A percentile compares a stretch with the other conserved stretches of the same genome.
Conservation (phyloP, 2,329 filamentous ascomycete genomes). For the Botrytis galanthina region DNA sequence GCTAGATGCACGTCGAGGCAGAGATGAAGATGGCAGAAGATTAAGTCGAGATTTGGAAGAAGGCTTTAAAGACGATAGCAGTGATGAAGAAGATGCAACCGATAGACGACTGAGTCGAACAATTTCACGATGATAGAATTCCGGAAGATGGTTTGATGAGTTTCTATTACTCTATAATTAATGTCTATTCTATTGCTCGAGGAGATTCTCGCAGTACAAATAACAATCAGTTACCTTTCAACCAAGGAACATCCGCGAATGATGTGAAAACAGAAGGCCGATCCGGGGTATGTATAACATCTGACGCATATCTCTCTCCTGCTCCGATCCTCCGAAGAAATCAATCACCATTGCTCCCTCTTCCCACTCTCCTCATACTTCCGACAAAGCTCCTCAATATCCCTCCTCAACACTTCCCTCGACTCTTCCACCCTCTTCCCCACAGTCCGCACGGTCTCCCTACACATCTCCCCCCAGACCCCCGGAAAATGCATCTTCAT, state of each 20-base stretch:
- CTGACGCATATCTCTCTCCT: not conserved
- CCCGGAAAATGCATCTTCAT: slow-evolving; percentile 25
- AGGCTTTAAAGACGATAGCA: slow-evolving; percentile 71
- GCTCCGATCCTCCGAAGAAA: not conserved
- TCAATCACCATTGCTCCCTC: slow-evolving; percentile 30
- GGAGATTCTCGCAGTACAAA: not conserved
- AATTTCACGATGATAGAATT: slow-evolving; percentile 20
- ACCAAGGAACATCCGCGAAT: not conserved
- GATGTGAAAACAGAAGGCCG: not conserved
- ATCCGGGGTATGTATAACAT: not conserved
- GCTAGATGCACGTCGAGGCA: slow-evolving; percentile 38
- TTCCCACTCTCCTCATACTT: slow-evolving; percentile 35
- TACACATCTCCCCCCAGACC: slow-evolving; percentile 26
- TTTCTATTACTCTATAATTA: slow-evolving; percentile 9
- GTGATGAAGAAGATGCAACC: slow-evolving; percentile 48
- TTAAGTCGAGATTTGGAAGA: slow-evolving; percentile 78
- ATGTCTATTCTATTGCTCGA: slow-evolving; percentile 14
- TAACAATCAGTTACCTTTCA: not conserved
- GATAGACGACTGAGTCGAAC: slow-evolving; percentile 14
- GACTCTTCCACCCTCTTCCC: slow-evolving; percentile 26
- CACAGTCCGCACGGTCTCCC: slow-evolving; percentile 20
- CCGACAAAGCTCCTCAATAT: slow-evolving; percentile 24
- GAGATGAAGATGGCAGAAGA: slow-evolving; percentile 53
- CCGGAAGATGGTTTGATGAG: not conserved
- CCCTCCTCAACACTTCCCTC: slow-evolving; percentile 27